A percentile compares a stretch with the other conserved stretches of the same genome.
These are phyloP conservation scores for Ottelia alismoides DNA, from an alignment of 106 monocot genomes.

Conservation along the genomic window DNA sequence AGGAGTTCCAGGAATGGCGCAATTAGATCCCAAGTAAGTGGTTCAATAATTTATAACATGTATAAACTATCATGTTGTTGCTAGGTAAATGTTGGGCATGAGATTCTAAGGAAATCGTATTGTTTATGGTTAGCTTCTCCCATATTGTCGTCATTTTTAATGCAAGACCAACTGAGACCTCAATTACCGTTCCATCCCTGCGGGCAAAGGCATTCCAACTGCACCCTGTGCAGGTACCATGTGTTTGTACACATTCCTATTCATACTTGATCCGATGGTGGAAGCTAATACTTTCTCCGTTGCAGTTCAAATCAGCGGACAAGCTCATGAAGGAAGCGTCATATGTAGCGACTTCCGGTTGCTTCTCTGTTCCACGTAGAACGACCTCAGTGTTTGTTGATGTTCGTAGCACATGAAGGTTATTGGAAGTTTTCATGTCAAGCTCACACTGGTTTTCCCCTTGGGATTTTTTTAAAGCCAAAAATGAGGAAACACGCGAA, in stretches of 20 bases:
- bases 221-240: slow-evolving; percentile 69
- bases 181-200: slow-evolving; percentile 32
- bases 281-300: not conserved
- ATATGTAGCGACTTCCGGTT: slow-evolving; percentile 31
- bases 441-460: not conserved
- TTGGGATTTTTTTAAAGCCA: too few species aligned
- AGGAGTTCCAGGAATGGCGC: slow-evolving; percentile 42
- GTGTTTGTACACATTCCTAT: too few species aligned
- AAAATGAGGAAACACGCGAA: too few species aligned
- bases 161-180: slow-evolving; percentile 45
- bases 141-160: slow-evolving; percentile 57
- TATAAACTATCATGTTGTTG: too few species aligned
- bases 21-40: slow-evolving; percentile 50
- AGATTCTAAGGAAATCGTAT: too few species aligned
- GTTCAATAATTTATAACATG: too few species aligned
- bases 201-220: slow-evolving; percentile 32
- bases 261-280: too few species aligned
- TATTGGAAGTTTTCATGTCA: not conserved
- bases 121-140: too few species aligned
- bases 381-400: slow-evolving; percentile 71
- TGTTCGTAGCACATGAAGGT: slow-evolving; percentile 10
- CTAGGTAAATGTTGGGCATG: too few species aligned
- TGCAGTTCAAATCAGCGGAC: slow-evolving; percentile 59
- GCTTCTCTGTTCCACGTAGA: slow-evolving; percentile 53
- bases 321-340: slow-evolving; percentile 29